Percentiles rank a stretch among this genome's conserved stretches.
Evolutionary conservation across 1,284 basidiomycete species (phyloP).

Genomic region (Sanghuangporus baumii): DNA sequence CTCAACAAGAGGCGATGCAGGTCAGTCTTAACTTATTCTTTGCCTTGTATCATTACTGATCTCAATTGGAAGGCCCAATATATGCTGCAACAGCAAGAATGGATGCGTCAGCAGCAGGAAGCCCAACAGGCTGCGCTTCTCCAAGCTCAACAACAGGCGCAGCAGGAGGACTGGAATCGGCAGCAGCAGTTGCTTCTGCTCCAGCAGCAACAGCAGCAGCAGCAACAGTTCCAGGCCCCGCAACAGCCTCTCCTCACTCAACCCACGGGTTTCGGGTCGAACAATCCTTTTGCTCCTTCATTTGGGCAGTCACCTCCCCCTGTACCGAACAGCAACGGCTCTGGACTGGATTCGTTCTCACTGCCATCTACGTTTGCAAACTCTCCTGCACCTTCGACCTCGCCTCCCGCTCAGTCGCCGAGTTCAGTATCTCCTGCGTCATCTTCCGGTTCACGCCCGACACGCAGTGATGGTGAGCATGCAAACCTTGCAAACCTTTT

Average conservation of each 20-base stretch:
- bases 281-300: constrained; percentile 84
- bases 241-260: constrained; percentile 52
- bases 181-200: constrained; percentile 42
- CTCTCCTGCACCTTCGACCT: constrained; percentile 29
- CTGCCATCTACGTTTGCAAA: constrained; percentile 33
- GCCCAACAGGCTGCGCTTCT: constrained; percentile 39
- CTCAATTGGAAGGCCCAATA: constrained; percentile 50
- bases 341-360: constrained; percentile 25
- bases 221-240: constrained; percentile 36
- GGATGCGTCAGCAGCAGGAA: constrained; percentile 51
- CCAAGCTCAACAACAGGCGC: constrained; percentile 36
- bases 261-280: constrained; percentile 77
- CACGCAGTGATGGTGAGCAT: constrained; percentile 60
- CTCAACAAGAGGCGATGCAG: constrained; percentile 80
- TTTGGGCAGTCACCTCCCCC: constrained; percentile 31
- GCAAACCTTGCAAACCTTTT: constrained; percentile 74
- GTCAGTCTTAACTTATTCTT: constrained; percentile 25
- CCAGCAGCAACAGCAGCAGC: constrained; percentile 46
- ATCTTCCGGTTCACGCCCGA: constrained; percentile 25
- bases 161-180: constrained; percentile 32
- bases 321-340: constrained; percentile 22
- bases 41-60: background rate
- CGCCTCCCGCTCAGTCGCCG: constrained; percentile 27
- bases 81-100: constrained; percentile 68
- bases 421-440: constrained; percentile 23